Conservation (phyloP, 192 early-diverging fungal species). For the Pilaira anomala region DNA sequence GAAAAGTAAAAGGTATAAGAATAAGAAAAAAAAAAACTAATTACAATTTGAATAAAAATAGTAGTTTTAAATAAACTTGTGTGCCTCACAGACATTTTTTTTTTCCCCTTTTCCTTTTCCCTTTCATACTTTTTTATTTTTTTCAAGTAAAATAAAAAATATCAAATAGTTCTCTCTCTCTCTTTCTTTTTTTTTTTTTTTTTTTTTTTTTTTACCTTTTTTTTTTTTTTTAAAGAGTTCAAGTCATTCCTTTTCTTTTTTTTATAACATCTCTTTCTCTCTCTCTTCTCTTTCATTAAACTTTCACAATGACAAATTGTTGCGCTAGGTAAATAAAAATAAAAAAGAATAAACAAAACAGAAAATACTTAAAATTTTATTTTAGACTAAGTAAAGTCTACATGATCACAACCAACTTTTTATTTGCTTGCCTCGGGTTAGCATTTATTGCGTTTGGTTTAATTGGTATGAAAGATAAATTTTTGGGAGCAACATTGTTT, state of each 20-base stretch:
- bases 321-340: slow-evolving; percentile 10
- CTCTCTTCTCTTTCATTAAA: neutral
- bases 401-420: slow-evolving; percentile 27
- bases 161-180: too few species aligned
- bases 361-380: neutral
- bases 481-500: slow-evolving; percentile 21
- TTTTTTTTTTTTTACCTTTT: neutral
- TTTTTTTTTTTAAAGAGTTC: neutral
- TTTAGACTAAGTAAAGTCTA: slow-evolving; percentile 31
- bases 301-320: slow-evolving; percentile 3
- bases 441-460: slow-evolving; percentile 27
- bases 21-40: too few species aligned
- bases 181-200: neutral
- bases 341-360: neutral
- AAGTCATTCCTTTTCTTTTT: neutral
- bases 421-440: slow-evolving; percentile 26
- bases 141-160: neutral
- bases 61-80: neutral
- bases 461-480: slow-evolving; percentile 15
- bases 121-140: neutral
- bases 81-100: neutral
- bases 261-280: neutral
- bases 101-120: neutral
- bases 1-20: neutral
- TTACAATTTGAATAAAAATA: neutral